A percentile compares a stretch with the other conserved stretches of the same genome.
phyloP scores from a whole-genome alignment of 805 yeast species.

The Nakazawaea pomicola region DNA sequence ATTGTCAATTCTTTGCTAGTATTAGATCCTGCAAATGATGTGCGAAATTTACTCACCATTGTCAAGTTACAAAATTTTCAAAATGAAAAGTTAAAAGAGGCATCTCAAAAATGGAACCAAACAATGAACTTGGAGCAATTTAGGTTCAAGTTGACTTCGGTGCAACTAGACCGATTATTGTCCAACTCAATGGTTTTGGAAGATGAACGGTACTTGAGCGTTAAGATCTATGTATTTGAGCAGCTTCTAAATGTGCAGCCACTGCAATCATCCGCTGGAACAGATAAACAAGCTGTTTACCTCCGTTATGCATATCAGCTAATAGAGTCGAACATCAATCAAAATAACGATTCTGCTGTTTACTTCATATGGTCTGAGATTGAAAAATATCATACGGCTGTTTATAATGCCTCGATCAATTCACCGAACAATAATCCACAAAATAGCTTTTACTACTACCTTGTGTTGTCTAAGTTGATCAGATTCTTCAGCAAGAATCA shows the following conservation, averaged over 20 bases:
- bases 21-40: slow-evolving; percentile 9
- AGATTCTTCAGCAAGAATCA: slow-evolving; percentile 23
- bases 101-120: not conserved
- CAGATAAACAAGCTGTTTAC: slow-evolving; percentile 19
- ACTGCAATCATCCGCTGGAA: not conserved
- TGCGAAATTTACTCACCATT: slow-evolving; percentile 2
- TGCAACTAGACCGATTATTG: slow-evolving; percentile 4
- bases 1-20: slow-evolving; percentile 12
- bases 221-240: slow-evolving; percentile 8
- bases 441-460: slow-evolving; percentile 23
- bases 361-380: slow-evolving; percentile 24
- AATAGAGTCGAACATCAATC: slow-evolving; percentile 19
- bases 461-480: slow-evolving; percentile 20
- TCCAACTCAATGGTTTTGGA: slow-evolving; percentile 5
- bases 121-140: slow-evolving; percentile 3
- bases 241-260: slow-evolving; percentile 1
- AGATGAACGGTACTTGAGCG: slow-evolving; percentile 1
- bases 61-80: slow-evolving; percentile 8
- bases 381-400: slow-evolving; percentile 24
- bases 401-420: slow-evolving; percentile 20
- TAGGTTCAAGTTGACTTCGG: slow-evolving; percentile 1
- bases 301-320: slow-evolving; percentile 23
- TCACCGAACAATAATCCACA: slow-evolving; percentile 21
- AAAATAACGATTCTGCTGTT: slow-evolving; percentile 23
- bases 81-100: slow-evolving; percentile 2